These are phyloP conservation scores for Candida albicans DNA, from an alignment of 1,139 yeast species.

Conservation along the genomic window DNA sequence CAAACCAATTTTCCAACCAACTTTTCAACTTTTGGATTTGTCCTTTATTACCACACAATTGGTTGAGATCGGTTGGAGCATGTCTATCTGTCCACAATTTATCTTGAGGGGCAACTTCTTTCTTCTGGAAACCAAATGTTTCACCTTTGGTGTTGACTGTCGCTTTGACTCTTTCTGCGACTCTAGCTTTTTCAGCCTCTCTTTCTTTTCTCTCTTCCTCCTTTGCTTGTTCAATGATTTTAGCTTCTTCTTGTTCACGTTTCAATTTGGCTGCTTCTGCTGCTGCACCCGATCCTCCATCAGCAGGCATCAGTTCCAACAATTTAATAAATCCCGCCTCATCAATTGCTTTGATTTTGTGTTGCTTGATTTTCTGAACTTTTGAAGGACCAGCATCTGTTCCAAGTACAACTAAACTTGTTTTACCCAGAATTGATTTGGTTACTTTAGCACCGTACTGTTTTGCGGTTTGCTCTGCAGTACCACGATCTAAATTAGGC, in stretches of 20 bases:
- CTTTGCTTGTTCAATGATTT: conserved; percentile 49
- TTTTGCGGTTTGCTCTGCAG: conserved; percentile 74
- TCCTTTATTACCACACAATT: conserved; percentile 90
- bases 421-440: conserved; percentile 79
- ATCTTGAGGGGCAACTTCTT: conserved; percentile 45
- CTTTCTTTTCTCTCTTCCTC: conserved; percentile 21
- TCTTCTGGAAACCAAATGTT: conserved; percentile 7
- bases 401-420: conserved; percentile 88
- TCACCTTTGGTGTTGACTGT: background rate
- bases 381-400: conserved; percentile 98
- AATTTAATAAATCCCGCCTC: conserved; percentile 84
- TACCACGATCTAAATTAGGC: conserved; percentile 75
- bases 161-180: background rate
- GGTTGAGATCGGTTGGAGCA: conserved; percentile 75
- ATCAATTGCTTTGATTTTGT: conserved; percentile 75
- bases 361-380: conserved; percentile 71
- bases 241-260: conserved; percentile 63
- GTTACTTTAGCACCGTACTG: conserved; percentile 94
- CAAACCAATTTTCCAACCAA: conserved; percentile 84
- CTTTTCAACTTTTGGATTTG: conserved; percentile 60
- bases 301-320: conserved; percentile 79
- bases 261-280: conserved; percentile 75
- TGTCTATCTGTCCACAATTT: conserved; percentile 90
- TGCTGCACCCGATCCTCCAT: conserved; percentile 80
- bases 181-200: conserved; percentile 20